A percentile compares a stretch with the other conserved stretches of the same genome.
These are phyloP conservation scores for Simplicillium aogashimaense DNA, from an alignment of 2,329 filamentous ascomycete species.

Conservation along the genomic window DNA sequence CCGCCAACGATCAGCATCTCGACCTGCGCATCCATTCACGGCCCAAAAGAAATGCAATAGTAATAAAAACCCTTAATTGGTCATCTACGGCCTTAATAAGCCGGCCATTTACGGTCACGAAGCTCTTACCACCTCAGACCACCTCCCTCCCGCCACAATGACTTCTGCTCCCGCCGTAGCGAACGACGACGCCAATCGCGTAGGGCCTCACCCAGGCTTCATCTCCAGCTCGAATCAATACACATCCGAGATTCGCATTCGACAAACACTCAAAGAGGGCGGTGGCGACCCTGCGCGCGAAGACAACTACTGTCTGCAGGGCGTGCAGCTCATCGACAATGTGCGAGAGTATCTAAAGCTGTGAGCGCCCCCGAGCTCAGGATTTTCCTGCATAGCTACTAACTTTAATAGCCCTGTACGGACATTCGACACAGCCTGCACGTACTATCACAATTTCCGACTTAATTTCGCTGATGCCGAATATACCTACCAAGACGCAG, in stretches of 20 bases:
- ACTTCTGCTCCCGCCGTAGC: background rate
- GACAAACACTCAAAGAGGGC: constrained; percentile 59
- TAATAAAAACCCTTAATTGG: too few relatives aligned
- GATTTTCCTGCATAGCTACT: background rate
- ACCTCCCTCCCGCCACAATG: background rate
- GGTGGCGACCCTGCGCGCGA: constrained; percentile 70
- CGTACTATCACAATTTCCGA: constrained; percentile 91
- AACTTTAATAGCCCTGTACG: constrained; percentile 57
- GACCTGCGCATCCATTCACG: too few relatives aligned
- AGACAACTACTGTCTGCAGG: constrained; percentile 71
- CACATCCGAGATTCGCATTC: constrained; percentile 71
- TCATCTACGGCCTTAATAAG: background rate
- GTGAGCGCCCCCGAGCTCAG: constrained; percentile 35
- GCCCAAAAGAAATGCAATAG: too few relatives aligned
- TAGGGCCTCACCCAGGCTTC: constrained; percentile 36
- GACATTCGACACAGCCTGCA: constrained; percentile 84
- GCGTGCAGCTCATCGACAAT: constrained; percentile 80
- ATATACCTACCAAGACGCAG: constrained; percentile 79
- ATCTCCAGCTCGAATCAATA: constrained; percentile 55
- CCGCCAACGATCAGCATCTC: too few relatives aligned
- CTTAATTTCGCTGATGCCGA: constrained; percentile 76
- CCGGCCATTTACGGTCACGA: background rate
- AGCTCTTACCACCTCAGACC: background rate
- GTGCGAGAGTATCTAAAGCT: constrained; percentile 70
- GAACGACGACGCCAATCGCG: constrained; percentile 9